Evolutionary conservation across 495 filamentous ascomycete species (phyloP).

Genomic region (Neurospora intermedia): DNA sequence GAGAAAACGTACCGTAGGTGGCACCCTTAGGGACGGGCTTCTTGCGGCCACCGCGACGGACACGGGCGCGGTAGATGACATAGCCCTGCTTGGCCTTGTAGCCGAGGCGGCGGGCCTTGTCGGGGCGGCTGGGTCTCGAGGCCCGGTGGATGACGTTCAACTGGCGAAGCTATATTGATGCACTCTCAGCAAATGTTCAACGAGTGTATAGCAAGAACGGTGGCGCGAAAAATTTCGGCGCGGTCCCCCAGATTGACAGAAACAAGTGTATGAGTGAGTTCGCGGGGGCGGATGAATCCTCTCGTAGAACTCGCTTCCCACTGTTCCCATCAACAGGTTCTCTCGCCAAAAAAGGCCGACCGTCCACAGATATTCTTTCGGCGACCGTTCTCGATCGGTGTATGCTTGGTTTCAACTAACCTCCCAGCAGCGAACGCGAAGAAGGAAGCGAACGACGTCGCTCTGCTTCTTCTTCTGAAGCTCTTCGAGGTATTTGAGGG

Average conservation of each 20-base stretch:
- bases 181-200: conserved; percentile 99
- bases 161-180: conserved; percentile 98
- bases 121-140: conserved; percentile 93
- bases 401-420: conserved; percentile 55
- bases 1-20: conserved; percentile 69
- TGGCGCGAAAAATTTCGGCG: not conserved
- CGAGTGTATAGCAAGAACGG: conserved; percentile 86
- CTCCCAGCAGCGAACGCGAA: conserved; percentile 99
- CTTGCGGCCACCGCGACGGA: conserved; percentile 97
- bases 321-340: not conserved
- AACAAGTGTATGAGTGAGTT: not conserved
- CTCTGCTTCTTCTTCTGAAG: conserved; percentile 99
- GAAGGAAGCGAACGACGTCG: conserved; percentile 97
- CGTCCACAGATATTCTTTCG: conserved; percentile 19
- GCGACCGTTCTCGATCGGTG: conserved; percentile 16
- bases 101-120: conserved; percentile 98
- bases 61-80: conserved; percentile 98
- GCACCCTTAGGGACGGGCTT: conserved; percentile 91
- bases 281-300: not conserved
- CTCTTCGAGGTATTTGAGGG: conserved; percentile 99
- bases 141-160: conserved; percentile 98
- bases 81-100: conserved; percentile 99
- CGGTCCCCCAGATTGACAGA: not conserved
- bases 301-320: not conserved
- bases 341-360: conserved; percentile 5